phyloP scores from a whole-genome alignment of 2,329 filamentous ascomycete species.

The Colletotrichum acutatum region DNA sequence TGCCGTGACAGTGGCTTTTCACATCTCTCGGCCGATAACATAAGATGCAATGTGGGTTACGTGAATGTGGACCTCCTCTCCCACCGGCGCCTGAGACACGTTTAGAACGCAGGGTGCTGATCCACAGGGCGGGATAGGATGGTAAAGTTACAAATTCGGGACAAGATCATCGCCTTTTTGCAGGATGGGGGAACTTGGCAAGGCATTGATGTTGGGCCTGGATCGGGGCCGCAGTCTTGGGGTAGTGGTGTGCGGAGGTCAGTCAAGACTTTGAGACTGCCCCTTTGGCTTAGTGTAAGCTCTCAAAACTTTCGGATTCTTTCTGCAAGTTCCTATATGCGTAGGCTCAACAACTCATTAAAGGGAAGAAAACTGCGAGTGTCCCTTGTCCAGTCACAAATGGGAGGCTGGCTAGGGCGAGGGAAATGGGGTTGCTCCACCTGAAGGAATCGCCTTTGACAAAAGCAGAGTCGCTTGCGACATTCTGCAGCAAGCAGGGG shows the following conservation, averaged over 20 bases:
- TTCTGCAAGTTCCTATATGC: not conserved
- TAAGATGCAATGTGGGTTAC: not conserved
- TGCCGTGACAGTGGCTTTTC: not conserved
- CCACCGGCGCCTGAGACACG: not conserved
- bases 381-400: not conserved
- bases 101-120: not conserved
- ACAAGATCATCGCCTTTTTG: not conserved
- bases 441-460: not conserved
- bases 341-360: not conserved
- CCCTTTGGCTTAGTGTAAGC: not conserved
- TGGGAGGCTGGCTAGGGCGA: not conserved
- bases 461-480: not conserved
- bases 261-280: not conserved
- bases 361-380: too few relatives aligned
- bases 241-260: not conserved
- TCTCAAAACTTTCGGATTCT: not conserved
- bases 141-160: not conserved
- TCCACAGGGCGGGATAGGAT: not conserved
- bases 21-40: not conserved
- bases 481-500: not conserved
- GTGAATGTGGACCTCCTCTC: not conserved
- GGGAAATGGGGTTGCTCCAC: not conserved
- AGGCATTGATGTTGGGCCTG: too few relatives aligned
- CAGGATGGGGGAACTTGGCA: not conserved
- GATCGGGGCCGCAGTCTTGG: too few relatives aligned